A percentile compares a stretch with the other conserved stretches of the same genome.
These are phyloP conservation scores for Puccinia horiana DNA, from an alignment of 1,284 basidiomycete genomes.

Conservation along the genomic window DNA sequence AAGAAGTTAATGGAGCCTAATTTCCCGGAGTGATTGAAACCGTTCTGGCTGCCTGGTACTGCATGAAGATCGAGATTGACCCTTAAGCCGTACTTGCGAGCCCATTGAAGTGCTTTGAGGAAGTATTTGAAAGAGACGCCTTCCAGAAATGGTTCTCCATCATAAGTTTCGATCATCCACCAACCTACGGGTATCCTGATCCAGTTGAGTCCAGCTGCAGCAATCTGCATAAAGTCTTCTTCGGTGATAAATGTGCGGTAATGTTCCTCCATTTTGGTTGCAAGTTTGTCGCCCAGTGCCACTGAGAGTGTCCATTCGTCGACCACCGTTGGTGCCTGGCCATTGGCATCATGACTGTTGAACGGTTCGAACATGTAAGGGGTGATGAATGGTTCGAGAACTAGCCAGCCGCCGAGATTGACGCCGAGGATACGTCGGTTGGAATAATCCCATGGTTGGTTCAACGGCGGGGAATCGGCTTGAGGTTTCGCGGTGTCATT, in stretches of 20 bases:
- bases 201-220: slow-evolving; percentile 80
- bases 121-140: slow-evolving; percentile 76
- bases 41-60: slow-evolving; percentile 65
- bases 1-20: slow-evolving; percentile 55
- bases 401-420: slow-evolving; percentile 77
- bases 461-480: slow-evolving; percentile 62
- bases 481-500: slow-evolving; percentile 68
- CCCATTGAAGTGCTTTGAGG: slow-evolving; percentile 75
- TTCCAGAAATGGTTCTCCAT: slow-evolving; percentile 75
- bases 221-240: slow-evolving; percentile 82
- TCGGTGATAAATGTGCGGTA: slow-evolving; percentile 67
- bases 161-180: slow-evolving; percentile 79
- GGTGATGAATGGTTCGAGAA: slow-evolving; percentile 47
- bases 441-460: slow-evolving; percentile 76
- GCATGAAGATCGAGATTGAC: slow-evolving; percentile 82
- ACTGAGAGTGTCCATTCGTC: slow-evolving; percentile 74
- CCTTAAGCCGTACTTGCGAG: slow-evolving; percentile 82
- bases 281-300: slow-evolving; percentile 68
- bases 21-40: slow-evolving; percentile 55
- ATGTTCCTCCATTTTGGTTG: slow-evolving; percentile 54
- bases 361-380: slow-evolving; percentile 43
- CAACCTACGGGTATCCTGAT: slow-evolving; percentile 78
- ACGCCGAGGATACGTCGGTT: slow-evolving; percentile 59
- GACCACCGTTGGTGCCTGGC: slow-evolving; percentile 60
- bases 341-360: slow-evolving; percentile 55